phyloP scores from a whole-genome alignment of 192 early-diverging fungal genomes.

The Coemansia brasiliensis region DNA sequence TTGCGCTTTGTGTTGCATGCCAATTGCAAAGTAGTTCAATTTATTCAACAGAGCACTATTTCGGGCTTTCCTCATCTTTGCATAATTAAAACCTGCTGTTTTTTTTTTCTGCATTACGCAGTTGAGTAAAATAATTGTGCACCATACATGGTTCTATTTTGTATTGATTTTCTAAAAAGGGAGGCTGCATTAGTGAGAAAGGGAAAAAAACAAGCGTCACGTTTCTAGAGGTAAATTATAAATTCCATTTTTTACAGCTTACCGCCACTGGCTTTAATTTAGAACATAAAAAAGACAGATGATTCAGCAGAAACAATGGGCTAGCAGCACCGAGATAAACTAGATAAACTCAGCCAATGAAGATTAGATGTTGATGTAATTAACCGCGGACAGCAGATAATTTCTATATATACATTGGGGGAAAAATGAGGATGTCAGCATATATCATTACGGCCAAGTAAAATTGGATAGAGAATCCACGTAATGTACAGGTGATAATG shows the following conservation, averaged over 20 bases:
- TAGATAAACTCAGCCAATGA: background rate
- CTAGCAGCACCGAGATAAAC: constrained; percentile 6
- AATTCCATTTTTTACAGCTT: background rate
- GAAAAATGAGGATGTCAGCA: background rate
- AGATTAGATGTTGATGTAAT: constrained; percentile 12
- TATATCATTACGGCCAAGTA: background rate
- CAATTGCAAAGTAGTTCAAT: too few species aligned
- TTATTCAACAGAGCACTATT: too few species aligned
- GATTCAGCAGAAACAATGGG: constrained; percentile 2
- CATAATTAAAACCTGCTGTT: too few species aligned
- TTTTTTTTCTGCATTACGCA: too few species aligned
- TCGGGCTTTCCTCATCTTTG: too few species aligned
- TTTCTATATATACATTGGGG: background rate
- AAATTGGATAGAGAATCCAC: constrained; percentile 5
- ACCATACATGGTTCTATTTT: too few species aligned
- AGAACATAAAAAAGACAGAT: constrained; percentile 2
- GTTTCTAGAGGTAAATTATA: too few species aligned
- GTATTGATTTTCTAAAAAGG: too few species aligned
- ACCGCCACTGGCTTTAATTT: constrained; percentile 3
- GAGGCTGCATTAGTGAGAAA: too few species aligned
- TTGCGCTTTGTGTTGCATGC: too few species aligned
- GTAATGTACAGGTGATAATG: constrained; percentile 18
- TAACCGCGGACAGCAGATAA: background rate
- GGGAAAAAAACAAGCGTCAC: too few species aligned
- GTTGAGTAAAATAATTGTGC: too few species aligned